phyloP scores from a whole-genome alignment of 2,329 filamentous ascomycete species.

The Chrysoporthe cubensis region DNA sequence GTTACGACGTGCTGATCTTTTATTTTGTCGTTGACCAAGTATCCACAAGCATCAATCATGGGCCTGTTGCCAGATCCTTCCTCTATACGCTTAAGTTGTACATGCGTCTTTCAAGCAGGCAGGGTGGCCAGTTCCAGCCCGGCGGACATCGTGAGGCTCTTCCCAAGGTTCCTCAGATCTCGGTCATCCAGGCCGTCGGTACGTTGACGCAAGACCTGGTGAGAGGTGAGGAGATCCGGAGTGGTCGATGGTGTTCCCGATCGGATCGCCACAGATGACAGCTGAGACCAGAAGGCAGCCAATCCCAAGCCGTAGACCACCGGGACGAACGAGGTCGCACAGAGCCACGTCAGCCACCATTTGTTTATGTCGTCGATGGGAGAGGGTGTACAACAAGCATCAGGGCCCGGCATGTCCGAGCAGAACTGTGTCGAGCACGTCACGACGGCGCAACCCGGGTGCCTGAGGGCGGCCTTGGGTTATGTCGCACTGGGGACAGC shows the following conservation, averaged over 20 bases:
- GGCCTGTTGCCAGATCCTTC: background rate
- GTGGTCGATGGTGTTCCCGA: background rate
- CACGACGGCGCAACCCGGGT: background rate
- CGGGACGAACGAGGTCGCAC: slow-evolving; percentile 1
- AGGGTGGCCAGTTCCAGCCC: background rate
- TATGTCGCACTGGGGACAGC: background rate
- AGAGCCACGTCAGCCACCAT: slow-evolving; percentile 20
- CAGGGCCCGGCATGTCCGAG: slow-evolving; percentile 1
- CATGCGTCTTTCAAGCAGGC: background rate
- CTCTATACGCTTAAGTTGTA: background rate
- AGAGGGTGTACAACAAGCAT: slow-evolving; percentile 4
- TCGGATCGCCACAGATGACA: slow-evolving; percentile 17
- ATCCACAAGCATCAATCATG: too few relatives aligned
- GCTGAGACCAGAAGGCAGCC: slow-evolving; percentile 15
- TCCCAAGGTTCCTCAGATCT: slow-evolving; percentile 3
- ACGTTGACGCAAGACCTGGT: background rate
- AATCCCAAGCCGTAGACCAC: slow-evolving; percentile 2
- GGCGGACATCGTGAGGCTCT: background rate
- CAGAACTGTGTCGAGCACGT: background rate
- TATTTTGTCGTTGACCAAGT: too few relatives aligned
- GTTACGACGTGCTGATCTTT: background rate
- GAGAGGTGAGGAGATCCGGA: background rate
- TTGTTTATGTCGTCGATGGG: background rate
- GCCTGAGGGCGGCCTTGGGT: background rate
- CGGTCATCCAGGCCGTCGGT: background rate